phyloP scores from a whole-genome alignment of 768 basidiomycete genomes.

The Pleurotus djamor region DNA sequence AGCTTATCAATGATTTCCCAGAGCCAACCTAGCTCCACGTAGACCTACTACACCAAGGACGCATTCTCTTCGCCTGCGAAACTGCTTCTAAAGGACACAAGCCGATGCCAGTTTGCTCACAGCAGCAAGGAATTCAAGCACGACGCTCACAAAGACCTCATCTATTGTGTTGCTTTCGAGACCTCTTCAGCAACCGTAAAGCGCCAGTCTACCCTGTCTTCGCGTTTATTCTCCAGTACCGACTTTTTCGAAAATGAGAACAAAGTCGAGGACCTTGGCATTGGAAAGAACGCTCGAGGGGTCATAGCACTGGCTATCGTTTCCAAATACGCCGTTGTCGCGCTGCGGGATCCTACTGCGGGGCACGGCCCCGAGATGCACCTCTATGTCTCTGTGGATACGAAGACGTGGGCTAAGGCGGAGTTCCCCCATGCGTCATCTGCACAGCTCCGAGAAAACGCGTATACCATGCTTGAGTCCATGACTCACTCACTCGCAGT shows the following conservation, averaged over 20 bases:
- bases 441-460: conserved; percentile 81
- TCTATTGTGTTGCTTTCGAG: conserved; percentile 92
- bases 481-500: conserved; percentile 93
- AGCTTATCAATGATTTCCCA: background rate
- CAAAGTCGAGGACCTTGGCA: conserved; percentile 82
- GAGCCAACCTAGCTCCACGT: conserved; percentile 8
- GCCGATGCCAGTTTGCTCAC: conserved; percentile 87
- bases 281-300: conserved; percentile 81
- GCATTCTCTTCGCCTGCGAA: conserved; percentile 66
- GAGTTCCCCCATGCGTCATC: conserved; percentile 90
- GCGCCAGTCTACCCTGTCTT: conserved; percentile 49
- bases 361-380: conserved; percentile 68
- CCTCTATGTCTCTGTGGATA: conserved; percentile 85
- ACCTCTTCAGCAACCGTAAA: conserved; percentile 41
- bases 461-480: conserved; percentile 94
- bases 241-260: conserved; percentile 76
- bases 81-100: conserved; percentile 66
- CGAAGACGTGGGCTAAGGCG: conserved; percentile 82
- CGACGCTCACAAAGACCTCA: conserved; percentile 66
- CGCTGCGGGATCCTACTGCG: conserved; percentile 66
- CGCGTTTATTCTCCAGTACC: conserved; percentile 77
- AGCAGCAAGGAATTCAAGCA: conserved; percentile 82
- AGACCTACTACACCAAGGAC: conserved; percentile 91
- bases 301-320: conserved; percentile 94
- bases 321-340: conserved; percentile 90